A percentile compares a stretch with the other conserved stretches of the same genome.
Conservation (phyloP, 495 filamentous ascomycete genomes). For the Penicillium longicatenatum region DNA sequence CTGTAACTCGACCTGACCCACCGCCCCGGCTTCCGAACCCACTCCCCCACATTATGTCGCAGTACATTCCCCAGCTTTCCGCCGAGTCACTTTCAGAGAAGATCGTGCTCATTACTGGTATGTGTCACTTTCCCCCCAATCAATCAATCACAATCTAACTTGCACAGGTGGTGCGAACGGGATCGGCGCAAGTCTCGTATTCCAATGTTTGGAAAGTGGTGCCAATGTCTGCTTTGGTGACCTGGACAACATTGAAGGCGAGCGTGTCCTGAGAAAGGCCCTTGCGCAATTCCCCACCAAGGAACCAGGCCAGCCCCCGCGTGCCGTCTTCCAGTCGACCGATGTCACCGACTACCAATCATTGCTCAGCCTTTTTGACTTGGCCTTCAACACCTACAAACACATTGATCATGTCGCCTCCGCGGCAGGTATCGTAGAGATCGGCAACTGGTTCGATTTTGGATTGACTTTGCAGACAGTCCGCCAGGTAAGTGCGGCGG, state of each 20-base stretch:
- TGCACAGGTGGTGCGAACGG: slow-evolving; percentile 53
- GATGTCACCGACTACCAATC: slow-evolving; percentile 51
- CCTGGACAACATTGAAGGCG: slow-evolving; percentile 35
- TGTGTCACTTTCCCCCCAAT: neutral
- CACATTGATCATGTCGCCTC: slow-evolving; percentile 55
- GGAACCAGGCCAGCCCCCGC: slow-evolving; percentile 18
- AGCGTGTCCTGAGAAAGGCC: slow-evolving; percentile 27
- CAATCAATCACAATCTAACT: neutral
- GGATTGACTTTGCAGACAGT: slow-evolving; percentile 37
- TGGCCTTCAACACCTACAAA: slow-evolving; percentile 44
- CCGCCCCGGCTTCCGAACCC: slow-evolving; percentile 7
- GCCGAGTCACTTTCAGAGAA: slow-evolving; percentile 39
- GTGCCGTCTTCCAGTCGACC: slow-evolving; percentile 39
- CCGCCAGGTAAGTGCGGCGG: slow-evolving; percentile 34
- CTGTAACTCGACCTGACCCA: slow-evolving; percentile 8
- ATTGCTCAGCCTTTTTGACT: slow-evolving; percentile 46
- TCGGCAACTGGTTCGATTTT: slow-evolving; percentile 48
- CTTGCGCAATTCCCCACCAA: slow-evolving; percentile 31
- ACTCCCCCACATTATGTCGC: slow-evolving; percentile 23
- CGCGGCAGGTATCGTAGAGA: slow-evolving; percentile 52
- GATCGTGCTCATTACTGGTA: slow-evolving; percentile 51
- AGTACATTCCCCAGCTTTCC: slow-evolving; percentile 30
- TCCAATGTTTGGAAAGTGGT: slow-evolving; percentile 45
- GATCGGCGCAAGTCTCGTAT: slow-evolving; percentile 54
- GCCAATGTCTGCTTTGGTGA: slow-evolving; percentile 52